Evolutionary conservation across 352 stramenopile genomes (phyloP), one percentile per base, ranked within the genome.

Genomic region (Globisporangium alternatum): DNA sequence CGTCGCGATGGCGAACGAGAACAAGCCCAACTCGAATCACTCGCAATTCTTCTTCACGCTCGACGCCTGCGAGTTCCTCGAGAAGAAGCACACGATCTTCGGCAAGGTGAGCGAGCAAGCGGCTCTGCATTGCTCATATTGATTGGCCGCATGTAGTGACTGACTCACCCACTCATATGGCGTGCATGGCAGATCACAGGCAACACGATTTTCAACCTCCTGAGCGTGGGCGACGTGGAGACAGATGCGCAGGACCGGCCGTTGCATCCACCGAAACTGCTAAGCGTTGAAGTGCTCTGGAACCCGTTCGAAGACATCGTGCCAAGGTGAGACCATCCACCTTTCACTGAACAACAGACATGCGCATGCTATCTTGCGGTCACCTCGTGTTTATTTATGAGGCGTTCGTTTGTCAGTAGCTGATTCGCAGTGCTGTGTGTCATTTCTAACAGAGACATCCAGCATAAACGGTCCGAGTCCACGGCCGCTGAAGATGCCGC

Each of bases 1-100:
- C 53, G 68, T 99, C 25, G 96, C 96, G 2, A 98, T 98, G 91
- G 93, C 89, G 19, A 97, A 95, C 67, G 76, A 90, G 60, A 95
- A 93, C 72, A 89, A 86, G 65, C 80, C 71, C 30, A 90, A 95
- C 75, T 83, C 88, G 31, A 98, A 96, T 66, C 78, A 88, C 64
- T 93, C 78, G 71, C 97, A 99, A 77, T 99, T 99, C 79, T 99
- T 99, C 78, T 92, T 99, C 65, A 99, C 96, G 30, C 77, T 99
- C 33, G 94, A 98, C 60, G 88, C 93, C 56, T 96, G 92, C 55
- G 82, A 97, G 21, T 98, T 98, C 75, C 77, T 99, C 21, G 86
- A 98, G 68, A 84, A 86, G 33, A 98, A 99, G 70, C 93, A 99
- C 77, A 98, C 98, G 39, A 98, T 98, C 60, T 93, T 93, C 44